Evolutionary conservation across 2,329 filamentous ascomycete genomes (phyloP).

Genomic region (Epichloe amarillans): DNA sequence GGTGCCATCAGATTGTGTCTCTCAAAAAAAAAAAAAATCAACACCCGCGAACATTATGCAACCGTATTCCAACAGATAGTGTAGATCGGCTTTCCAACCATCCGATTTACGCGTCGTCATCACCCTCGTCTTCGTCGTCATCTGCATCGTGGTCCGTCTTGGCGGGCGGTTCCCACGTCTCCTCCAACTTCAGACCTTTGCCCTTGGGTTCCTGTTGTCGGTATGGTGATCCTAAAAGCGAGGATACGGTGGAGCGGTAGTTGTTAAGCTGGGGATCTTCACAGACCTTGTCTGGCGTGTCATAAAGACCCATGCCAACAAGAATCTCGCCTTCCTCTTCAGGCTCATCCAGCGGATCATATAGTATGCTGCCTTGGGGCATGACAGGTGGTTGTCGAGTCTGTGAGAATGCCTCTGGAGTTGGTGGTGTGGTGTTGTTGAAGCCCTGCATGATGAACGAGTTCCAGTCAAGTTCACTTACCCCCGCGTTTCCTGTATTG

Average conservation of each 20-base stretch:
- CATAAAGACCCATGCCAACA: constrained; percentile 73
- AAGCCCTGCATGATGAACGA: constrained; percentile 31
- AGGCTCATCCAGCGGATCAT: constrained; percentile 35
- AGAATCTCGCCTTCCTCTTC: constrained; percentile 58
- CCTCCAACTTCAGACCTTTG: constrained; percentile 69
- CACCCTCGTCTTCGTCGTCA: constrained; percentile 27
- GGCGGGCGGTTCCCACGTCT: constrained; percentile 60
- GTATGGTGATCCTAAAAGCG: constrained; percentile 38
- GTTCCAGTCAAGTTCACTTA: constrained; percentile 28
- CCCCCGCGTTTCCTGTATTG: constrained; percentile 7
- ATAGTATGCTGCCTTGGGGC: constrained; percentile 36
- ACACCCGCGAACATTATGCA: too few relatives aligned
- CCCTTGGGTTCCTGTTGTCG: constrained; percentile 37
- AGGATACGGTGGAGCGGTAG: constrained; percentile 40
- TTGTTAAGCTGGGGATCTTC: constrained; percentile 38
- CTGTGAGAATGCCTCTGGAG: constrained; percentile 43
- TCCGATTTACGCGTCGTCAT: neutral
- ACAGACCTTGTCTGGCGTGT: constrained; percentile 47
- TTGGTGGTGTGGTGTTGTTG: constrained; percentile 40
- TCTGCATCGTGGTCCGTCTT: constrained; percentile 44
- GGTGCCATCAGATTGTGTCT: too few relatives aligned
- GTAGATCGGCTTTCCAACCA: too few relatives aligned
- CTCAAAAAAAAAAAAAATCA: too few relatives aligned
- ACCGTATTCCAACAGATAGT: too few relatives aligned
- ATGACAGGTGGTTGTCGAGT: constrained; percentile 35